phyloP scores from a whole-genome alignment of 371 early-diverging fungal genomes.

The Mortierella sp. region DNA sequence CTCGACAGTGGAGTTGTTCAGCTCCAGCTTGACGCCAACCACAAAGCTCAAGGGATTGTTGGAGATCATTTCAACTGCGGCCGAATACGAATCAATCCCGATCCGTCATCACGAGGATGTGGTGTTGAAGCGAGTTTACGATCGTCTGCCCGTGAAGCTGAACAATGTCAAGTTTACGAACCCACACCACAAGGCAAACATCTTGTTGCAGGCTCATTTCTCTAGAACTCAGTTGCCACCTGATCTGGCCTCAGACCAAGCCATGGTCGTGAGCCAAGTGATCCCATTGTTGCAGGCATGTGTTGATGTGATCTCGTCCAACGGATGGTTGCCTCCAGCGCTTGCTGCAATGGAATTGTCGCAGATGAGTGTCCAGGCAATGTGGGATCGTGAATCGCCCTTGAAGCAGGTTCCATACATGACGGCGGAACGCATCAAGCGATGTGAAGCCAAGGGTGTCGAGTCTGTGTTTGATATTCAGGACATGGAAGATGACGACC shows the following conservation, averaged over 20 bases:
- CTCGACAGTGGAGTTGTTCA: conserved; percentile 92
- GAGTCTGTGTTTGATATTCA: conserved; percentile 93
- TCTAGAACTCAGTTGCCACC: conserved; percentile 89
- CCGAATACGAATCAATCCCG: conserved; percentile 92
- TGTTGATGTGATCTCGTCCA: conserved; percentile 94
- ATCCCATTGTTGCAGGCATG: conserved; percentile 92
- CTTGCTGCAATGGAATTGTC: conserved; percentile 94
- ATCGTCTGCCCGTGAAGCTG: conserved; percentile 83
- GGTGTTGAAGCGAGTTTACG: conserved; percentile 81
- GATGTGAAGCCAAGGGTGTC: conserved; percentile 72
- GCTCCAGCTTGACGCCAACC: conserved; percentile 82
- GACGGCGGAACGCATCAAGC: conserved; percentile 71
- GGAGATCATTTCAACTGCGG: conserved; percentile 91
- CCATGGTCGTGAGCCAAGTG: conserved; percentile 70
- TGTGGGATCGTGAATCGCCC: conserved; percentile 94
- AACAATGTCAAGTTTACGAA: conserved; percentile 66
- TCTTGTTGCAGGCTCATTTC: conserved; percentile 96
- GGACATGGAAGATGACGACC: conserved; percentile 92
- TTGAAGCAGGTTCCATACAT: conserved; percentile 94
- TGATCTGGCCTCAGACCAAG: conserved; percentile 93
- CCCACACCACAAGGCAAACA: conserved; percentile 90
- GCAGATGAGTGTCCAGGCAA: conserved; percentile 97
- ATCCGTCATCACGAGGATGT: conserved; percentile 93
- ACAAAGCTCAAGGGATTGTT: conserved; percentile 92
- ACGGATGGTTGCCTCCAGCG: conserved; percentile 93